Evolutionary conservation across 306 rosid genomes (phyloP), one percentile per base, ranked within the genome.

Genomic region (Aeschynomene evenia): DNA sequence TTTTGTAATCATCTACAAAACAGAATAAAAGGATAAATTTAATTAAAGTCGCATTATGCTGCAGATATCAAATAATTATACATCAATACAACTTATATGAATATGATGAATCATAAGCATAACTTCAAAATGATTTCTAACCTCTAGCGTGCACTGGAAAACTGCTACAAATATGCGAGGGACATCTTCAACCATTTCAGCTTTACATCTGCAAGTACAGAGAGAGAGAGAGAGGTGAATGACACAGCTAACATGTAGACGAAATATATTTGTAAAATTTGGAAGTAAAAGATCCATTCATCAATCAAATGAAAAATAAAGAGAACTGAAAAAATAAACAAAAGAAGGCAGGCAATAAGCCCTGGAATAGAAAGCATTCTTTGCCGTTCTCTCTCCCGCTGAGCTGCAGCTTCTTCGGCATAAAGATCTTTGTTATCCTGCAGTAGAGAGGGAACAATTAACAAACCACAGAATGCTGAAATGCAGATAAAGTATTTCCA

Each of bases 101-200:
- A n/a, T n/a, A n/a, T 18, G 8, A 14, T 7, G n/a, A 21, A 31
- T 16, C 66, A 45, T 42, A 16, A 49, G 24, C 56, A 60, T 1
- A 51, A 57, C 10, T 13, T 60, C 28, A 5, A 72, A 12, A 54
- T 53, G 15, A 63, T 0, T 28, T 28, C 3, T 28, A 28, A 88
- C 99, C 97, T 87, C 96, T 76, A 95, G 81, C 4, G 99, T 95
- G 91, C 99, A 95, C 87, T 91, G 97, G 39, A 95, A 95, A 74
- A 91, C 92, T 51, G 99, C 99, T 85, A 91, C 99, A 77, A 95
- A 95, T 84, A 95, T 91, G 37, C 97, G 91, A 74, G 95, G 95
- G 74, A 95, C 95, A 43, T 95, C 99, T 19, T 95, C 99, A 39
- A 85, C 75, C 99, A 95, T 95, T 57, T 95, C 82, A 71, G 70